Evolutionary conservation across 1,284 basidiomycete genomes (phyloP), one percentile per base, ranked within the genome.

Genomic region (Melanopsichium pennsylvanicum): DNA sequence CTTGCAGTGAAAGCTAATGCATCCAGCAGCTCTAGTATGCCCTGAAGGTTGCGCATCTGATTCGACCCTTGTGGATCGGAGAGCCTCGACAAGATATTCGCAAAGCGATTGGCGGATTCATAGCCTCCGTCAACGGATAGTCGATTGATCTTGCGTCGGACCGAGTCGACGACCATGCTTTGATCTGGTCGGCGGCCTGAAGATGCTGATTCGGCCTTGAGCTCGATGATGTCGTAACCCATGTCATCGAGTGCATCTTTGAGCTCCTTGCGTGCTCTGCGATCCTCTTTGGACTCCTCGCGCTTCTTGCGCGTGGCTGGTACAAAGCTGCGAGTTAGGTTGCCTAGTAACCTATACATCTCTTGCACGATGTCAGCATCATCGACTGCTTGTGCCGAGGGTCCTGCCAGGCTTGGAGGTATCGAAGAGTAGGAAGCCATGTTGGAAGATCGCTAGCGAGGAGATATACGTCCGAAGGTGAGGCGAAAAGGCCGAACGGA

Each of bases 201-300:
- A 2, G 48, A 41, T 4, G 57, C 38, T 3, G 60, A 36, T 22
- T 64, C 48, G 5, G 57, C 67, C 43, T 61, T 60, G 31, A 64
- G 52, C 51, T 70, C 60, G 37, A 70, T 64, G 26, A 64, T 64
- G 32, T 70, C 61, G 56, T 64, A 64, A 33, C 61, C 57, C 67
- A 60, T 64, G 23, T 70, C 67, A 21, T 70, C 67, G 9, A 70
- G 61, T 4, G 56, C 43, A 52, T 64, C 60, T 27, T 64, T 64
- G 34, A 64, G 67, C 49, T 60, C 61, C 35, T 61, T 64, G 31
- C 67, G 56, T 31, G 48, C 44, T 35, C 54, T 44, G 12, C 60
- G 39, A 18, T 70, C 61, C 27, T 70, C 57, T 18, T 56, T 54
- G 12, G 51, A 49, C 32, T 70, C 67, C 8, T 64, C 67, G 9